Conservation (phyloP, 2,329 filamentous ascomycete genomes). For the Colletotrichum horii region DNA sequence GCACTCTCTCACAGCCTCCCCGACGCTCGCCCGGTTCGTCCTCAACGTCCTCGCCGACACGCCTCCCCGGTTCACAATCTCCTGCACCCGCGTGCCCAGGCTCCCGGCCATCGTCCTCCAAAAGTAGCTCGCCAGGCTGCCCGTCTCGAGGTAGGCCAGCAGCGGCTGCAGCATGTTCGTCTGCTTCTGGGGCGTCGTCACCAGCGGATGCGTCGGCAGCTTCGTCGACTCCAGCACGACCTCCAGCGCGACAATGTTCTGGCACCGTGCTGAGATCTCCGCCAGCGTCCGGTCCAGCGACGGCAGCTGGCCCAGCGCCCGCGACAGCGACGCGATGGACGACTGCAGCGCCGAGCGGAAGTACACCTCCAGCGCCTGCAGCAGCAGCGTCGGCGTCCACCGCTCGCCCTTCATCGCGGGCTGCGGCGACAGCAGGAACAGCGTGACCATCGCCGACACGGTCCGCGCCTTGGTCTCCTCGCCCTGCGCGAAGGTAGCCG, state of each 20-base stretch:
- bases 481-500: slow-evolving; percentile 64
- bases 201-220: slow-evolving; percentile 71
- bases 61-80: slow-evolving; percentile 83
- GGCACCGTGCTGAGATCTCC: slow-evolving; percentile 84
- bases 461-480: slow-evolving; percentile 80
- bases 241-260: slow-evolving; percentile 90
- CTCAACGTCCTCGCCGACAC: slow-evolving; percentile 82
- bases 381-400: slow-evolving; percentile 72
- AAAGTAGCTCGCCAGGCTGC: slow-evolving; percentile 87
- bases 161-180: slow-evolving; percentile 72
- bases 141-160: slow-evolving; percentile 81
- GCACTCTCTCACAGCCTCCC: slow-evolving; percentile 80
- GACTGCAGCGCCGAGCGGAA: slow-evolving; percentile 81
- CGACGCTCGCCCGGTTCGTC: slow-evolving; percentile 75
- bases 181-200: slow-evolving; percentile 45
- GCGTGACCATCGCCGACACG: slow-evolving; percentile 73
- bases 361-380: slow-evolving; percentile 80
- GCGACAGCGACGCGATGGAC: slow-evolving; percentile 74
- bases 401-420: slow-evolving; percentile 56
- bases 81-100: slow-evolving; percentile 78
- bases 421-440: slow-evolving; percentile 82
- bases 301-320: slow-evolving; percentile 80
- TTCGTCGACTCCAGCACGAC: slow-evolving; percentile 73
- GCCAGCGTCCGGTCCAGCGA: slow-evolving; percentile 80
- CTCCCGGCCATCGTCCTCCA: slow-evolving; percentile 88